Evolutionary conservation across 1,284 basidiomycete genomes (phyloP), one percentile per base, ranked within the genome.

Genomic region (Moesziomyces sp.): DNA sequence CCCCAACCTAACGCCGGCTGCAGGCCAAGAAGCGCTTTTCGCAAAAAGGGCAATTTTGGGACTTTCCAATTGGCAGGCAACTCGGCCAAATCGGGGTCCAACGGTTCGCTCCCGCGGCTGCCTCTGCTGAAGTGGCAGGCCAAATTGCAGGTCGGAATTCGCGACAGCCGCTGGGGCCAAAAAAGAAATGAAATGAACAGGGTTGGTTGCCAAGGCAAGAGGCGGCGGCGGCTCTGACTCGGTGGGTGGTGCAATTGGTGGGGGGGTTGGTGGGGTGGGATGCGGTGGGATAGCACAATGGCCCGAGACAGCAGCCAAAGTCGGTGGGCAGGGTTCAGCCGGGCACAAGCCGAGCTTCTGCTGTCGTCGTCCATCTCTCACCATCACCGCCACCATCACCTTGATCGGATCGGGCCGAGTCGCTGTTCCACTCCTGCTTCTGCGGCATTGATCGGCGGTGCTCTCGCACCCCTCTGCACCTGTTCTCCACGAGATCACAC

Each of bases 331-430:
- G 38, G 38, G 38, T 40, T 40, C 38, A 40, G 16, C 38, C 38
- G 38, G 16, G 38, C 38, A 40, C 38, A 40, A 16, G 18, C 52
- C 26, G 44, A 46, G 43, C 45, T 38, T 54, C 26, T 30, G 13
- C 52, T 35, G 35, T 54, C 30, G 30, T 21, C 11, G 38, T 5
- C 26, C 19, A 8, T 35, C 48, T 38, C 18, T 46, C 52, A 5
- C 38, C 38, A 19, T 45, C 40, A 28, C 26, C 52, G 14, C 38
- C 38, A 19, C 19, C 42, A 33, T 21, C 28, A 28, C 44, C 28
- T 46, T 28, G 45, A 35, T 23, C 52, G 30, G 10, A 14, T 35
- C 26, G 14, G 30, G 14, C 28, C 33, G 43, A 26, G 19, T 26
- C 28, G 38, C 38, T 18, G 14, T 16, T 40, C 38, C 38, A 40